These are phyloP conservation scores for Arthrobotrys sinensis DNA, from an alignment of 2,329 filamentous ascomycete species.

Conservation along the genomic window DNA sequence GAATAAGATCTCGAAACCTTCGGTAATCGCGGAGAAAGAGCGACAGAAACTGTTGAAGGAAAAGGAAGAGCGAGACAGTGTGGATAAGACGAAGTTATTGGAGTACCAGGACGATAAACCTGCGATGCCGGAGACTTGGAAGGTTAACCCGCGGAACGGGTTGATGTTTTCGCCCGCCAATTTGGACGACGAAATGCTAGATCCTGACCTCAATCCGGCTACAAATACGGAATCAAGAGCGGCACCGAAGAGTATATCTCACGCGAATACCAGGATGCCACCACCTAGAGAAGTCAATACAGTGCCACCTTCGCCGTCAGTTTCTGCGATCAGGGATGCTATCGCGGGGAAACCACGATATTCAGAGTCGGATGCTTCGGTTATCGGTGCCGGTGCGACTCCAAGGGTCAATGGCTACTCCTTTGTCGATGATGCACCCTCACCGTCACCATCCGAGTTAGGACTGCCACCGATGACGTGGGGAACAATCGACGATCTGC, in stretches of 20 bases:
- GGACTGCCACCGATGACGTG: conserved; percentile 70
- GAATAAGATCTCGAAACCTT: conserved; percentile 81
- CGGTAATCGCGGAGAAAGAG: conserved; percentile 76
- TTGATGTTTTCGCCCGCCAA: conserved; percentile 88
- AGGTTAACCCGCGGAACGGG: conserved; percentile 80
- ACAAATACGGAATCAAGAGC: conserved; percentile 80
- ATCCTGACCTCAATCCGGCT: conserved; percentile 73
- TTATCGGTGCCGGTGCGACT: conserved; percentile 79
- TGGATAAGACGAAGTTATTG: conserved; percentile 74
- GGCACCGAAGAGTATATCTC: conserved; percentile 82
- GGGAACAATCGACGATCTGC: conserved; percentile 63
- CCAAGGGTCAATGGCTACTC: conserved; percentile 93
- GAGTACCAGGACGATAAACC: conserved; percentile 79
- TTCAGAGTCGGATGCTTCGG: conserved; percentile 75
- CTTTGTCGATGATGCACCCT: conserved; percentile 85
- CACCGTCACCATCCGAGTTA: conserved; percentile 74
- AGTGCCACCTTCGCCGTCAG: conserved; percentile 81
- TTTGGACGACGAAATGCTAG: conserved; percentile 74
- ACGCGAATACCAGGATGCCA: conserved; percentile 86
- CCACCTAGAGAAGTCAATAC: conserved; percentile 68
- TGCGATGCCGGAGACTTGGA: conserved; percentile 84
- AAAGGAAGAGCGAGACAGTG: conserved; percentile 75
- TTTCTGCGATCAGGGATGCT: conserved; percentile 87
- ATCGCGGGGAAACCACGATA: conserved; percentile 80
- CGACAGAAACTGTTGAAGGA: conserved; percentile 82